Evolutionary conservation across 768 basidiomycete species (phyloP), one percentile per base, ranked within the genome.

Genomic region (Boletus eberwhitei): DNA sequence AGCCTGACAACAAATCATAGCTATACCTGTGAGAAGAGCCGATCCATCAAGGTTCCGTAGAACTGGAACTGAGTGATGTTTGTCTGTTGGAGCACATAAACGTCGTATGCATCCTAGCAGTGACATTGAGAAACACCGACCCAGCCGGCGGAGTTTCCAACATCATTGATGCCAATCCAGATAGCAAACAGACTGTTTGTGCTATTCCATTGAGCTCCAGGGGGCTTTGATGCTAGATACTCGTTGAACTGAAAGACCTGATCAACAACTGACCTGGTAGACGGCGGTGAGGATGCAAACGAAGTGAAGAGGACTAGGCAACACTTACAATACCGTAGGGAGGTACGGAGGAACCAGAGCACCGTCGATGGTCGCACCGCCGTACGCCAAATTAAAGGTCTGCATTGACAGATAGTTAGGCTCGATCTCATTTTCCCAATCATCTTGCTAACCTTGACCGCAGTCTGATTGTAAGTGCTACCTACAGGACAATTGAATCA

Each of bases 131-230:
- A 54, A 62, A 51, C 4, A 46, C 54, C 11, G 31, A 66, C 69
- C 69, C 57, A 64, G 44, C 48, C 26, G 11, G 7, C 31, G 8
- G 53, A 62, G 37, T 26, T 55, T 29, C 60, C 53, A 32, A 87
- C 77, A 60, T 87, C 86, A 60, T 88, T 88, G 59, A 88, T 83
- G 1, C 87, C 86, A 53, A 88, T 86, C 77, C 78, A 88, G n/a
- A 87, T 68, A 0, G 80, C 80, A 67, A 88, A 87, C 44, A 88
- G 60, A 49, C 84, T 64, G 61, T 87, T 81, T 4, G 63, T 59
- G 52, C 78, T 77, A 22, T 77, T 76, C 87, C 86, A 88, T 0
- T 79, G 77, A 2, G 80, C 77, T 2, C 67, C 70, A 8, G 74
- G 65, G 1, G 84, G 84, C 63, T 80, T 81, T 35, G 60, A 70